Base-by-base conservation (phyloP, 768 basidiomycete genomes). In the Cyathus striatus region DNA sequence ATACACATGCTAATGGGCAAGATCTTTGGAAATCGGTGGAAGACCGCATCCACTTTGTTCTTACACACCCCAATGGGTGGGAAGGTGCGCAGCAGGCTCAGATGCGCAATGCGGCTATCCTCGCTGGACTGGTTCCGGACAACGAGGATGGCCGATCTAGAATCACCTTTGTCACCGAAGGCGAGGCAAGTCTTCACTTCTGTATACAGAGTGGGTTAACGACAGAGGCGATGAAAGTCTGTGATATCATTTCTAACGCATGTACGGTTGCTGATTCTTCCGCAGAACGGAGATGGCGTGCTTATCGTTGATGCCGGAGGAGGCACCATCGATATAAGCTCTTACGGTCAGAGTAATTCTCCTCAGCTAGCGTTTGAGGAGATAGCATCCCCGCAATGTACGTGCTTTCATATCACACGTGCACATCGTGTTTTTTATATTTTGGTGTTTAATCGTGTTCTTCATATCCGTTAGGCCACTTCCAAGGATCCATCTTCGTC, bases 21-120 rank as follows among this genome's bases (percentile, higher is more conserved):
- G 58, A 62, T 7, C 48, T 79, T 3, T 79, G 76, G 78, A 54
- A 52, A 6, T 68, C 66, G 5, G 47, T 79, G 5, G 62, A 72
- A 47, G 49, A 58, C 13, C 58, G 48, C 5, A 68, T 76, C 22
- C 68, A 78, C 23, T 77, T 72, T 44, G 65, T 84, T 4, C 65
- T 83, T 13, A 70, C 72, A 1, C 81, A 82, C 49, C 81, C 81
- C 4, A 82, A 83, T 48, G 81, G 78, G 0, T 84, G 81, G 81
- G 81, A 75, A 47, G 77, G 78, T 1, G 58, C 54, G 1, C 81
- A 84, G 50, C 82, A 83, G 47, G 61, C 60, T 18, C 63, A 71
- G 50, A 78, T 83, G 62, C 72, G 81, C 3, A 56, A 57, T 18
- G 81, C 81, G 1, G 77, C 78, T 0, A 59, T 73, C 1, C 43